A percentile compares a stretch with the other conserved stretches of the same genome.
phyloP scores from a whole-genome alignment of 306 rosid species.

The Rosa chinensis region DNA sequence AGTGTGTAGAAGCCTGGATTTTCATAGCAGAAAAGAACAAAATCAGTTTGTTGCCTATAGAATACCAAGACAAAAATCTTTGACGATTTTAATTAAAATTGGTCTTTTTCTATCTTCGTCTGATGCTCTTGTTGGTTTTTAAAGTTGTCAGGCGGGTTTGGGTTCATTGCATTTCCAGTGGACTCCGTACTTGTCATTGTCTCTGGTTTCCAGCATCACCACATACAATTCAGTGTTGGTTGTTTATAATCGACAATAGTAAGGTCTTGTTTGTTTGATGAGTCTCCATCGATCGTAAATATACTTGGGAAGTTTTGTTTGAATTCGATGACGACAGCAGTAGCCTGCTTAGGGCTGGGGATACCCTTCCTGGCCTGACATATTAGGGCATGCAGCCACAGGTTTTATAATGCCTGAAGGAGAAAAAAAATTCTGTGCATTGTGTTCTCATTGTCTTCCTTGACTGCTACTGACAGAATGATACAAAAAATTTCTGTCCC shows the following conservation, averaged over 20 bases:
- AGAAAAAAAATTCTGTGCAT: neutral
- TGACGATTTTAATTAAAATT: neutral
- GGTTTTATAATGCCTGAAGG: neutral
- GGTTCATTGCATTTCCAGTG: conserved; percentile 8
- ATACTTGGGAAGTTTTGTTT: neutral
- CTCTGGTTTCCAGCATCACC: neutral
- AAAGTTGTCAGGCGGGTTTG: neutral
- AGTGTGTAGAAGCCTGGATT: neutral
- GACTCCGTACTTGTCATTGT: neutral
- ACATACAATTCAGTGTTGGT: neutral
- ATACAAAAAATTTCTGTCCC: neutral
- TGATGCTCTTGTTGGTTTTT: neutral
- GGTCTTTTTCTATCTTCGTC: neutral
- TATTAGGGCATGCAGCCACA: neutral
- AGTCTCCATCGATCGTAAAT: neutral
- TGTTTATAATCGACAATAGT: neutral
- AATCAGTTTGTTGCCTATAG: neutral
- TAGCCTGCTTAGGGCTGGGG: neutral
- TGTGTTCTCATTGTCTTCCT: neutral
- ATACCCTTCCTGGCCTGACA: neutral
- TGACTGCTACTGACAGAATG: neutral
- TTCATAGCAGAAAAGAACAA: neutral
- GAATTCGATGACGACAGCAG: neutral
- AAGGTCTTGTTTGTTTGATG: neutral
- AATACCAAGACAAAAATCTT: neutral